phyloP scores from a whole-genome alignment of 352 stramenopile genomes.

The Globisporangium orthogonon region DNA sequence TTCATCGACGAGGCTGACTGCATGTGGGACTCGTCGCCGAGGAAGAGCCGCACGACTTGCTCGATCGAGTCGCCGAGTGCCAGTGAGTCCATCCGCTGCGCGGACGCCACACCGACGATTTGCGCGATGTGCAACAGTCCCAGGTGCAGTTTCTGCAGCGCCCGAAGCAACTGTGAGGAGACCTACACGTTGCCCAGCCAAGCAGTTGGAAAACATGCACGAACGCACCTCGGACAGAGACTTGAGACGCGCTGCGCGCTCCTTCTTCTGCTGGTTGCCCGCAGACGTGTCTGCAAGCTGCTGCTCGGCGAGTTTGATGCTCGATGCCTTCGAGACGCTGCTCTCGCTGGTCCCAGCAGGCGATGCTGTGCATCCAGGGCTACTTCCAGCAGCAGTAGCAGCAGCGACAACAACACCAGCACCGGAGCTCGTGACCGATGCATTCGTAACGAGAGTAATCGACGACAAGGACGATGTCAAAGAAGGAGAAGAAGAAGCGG shows the following conservation, averaged over 20 bases:
- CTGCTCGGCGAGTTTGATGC: constrained; percentile 65
- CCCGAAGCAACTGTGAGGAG: too few relatives aligned
- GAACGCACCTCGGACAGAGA: constrained; percentile 43
- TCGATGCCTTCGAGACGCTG: constrained; percentile 24
- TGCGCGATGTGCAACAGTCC: constrained; percentile 75
- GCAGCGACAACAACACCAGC: background rate
- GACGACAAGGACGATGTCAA: background rate
- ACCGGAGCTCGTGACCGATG: too few relatives aligned
- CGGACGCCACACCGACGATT: constrained; percentile 44
- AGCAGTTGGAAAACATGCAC: background rate
- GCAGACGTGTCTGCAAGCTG: constrained; percentile 39
- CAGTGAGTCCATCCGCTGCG: constrained; percentile 44
- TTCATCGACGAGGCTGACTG: constrained; percentile 36
- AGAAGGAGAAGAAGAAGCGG: background rate
- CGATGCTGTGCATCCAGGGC: background rate
- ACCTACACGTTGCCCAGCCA: too few relatives aligned
- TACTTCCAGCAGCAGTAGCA: background rate
- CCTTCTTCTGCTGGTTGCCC: constrained; percentile 65
- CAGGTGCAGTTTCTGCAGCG: constrained; percentile 50
- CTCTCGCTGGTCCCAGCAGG: constrained; percentile 6
- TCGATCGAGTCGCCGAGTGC: constrained; percentile 68
- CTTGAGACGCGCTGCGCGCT: constrained; percentile 47
- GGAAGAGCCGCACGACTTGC: constrained; percentile 63
- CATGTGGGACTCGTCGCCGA: constrained; percentile 70
- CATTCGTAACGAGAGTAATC: background rate